Percentiles rank a stretch among this genome's conserved stretches.
Evolutionary conservation across 495 filamentous ascomycete genomes (phyloP).

Genomic region (Aspergillus carlsbadensis): DNA sequence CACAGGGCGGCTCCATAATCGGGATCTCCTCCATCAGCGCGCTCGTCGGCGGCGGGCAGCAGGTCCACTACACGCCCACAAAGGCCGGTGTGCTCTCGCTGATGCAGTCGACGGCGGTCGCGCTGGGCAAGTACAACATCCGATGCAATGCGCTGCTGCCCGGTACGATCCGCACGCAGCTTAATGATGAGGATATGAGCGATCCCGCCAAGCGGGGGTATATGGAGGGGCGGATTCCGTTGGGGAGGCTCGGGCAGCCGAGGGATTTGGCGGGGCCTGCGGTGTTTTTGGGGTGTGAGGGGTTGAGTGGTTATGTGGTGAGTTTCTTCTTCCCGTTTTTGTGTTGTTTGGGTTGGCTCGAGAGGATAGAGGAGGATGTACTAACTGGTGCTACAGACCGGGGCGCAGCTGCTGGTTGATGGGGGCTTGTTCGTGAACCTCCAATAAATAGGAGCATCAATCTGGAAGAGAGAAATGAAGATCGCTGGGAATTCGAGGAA

Average conservation of each 20-base stretch:
- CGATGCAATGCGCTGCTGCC: slow-evolving; percentile 84
- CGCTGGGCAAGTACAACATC: slow-evolving; percentile 72
- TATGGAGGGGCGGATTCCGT: slow-evolving; percentile 81
- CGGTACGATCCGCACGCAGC: slow-evolving; percentile 80
- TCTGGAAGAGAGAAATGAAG: neutral
- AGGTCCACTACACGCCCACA: slow-evolving; percentile 89
- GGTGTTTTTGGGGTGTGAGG: slow-evolving; percentile 79
- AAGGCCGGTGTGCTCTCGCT: slow-evolving; percentile 82
- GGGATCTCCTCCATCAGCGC: slow-evolving; percentile 81
- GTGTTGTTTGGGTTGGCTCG: too few species aligned
- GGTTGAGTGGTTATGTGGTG: slow-evolving; percentile 70
- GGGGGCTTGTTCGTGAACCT: slow-evolving; percentile 74
- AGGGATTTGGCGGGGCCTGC: slow-evolving; percentile 77
- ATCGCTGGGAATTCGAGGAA: neutral
- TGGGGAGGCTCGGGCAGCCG: slow-evolving; percentile 70
- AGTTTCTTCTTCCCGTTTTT: slow-evolving; percentile 16
- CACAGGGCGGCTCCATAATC: slow-evolving; percentile 74
- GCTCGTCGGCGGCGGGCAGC: slow-evolving; percentile 75
- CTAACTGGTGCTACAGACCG: slow-evolving; percentile 51
- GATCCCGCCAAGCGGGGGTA: slow-evolving; percentile 68
- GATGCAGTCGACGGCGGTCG: slow-evolving; percentile 82
- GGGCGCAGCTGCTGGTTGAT: slow-evolving; percentile 82
- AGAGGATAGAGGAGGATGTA: neutral
- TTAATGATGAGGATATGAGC: slow-evolving; percentile 79
- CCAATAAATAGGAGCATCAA: slow-evolving; percentile 49